A percentile compares a stretch with the other conserved stretches of the same genome.
phyloP scores from a whole-genome alignment of 2,329 filamentous ascomycete genomes.

The Pyricularia sp. region DNA sequence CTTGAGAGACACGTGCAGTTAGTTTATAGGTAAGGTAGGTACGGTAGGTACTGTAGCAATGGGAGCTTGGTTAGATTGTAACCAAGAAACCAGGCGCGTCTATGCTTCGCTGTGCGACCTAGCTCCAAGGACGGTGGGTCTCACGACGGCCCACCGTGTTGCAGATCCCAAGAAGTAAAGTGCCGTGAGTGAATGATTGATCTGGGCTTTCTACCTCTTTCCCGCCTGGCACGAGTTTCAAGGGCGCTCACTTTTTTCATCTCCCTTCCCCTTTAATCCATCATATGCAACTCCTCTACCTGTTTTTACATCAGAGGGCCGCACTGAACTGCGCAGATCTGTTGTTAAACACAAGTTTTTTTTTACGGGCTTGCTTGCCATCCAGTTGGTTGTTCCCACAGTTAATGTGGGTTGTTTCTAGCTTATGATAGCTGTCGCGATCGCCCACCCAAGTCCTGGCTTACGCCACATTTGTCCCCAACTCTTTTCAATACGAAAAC shows the following conservation, averaged over 20 bases:
- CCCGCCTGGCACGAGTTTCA: neutral
- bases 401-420: neutral
- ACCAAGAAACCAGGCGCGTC: neutral
- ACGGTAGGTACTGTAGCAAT: neutral
- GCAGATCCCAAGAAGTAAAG: neutral
- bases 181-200: neutral
- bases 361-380: neutral
- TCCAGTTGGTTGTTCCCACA: neutral
- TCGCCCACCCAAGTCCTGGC: neutral
- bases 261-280: neutral
- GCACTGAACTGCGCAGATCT: neutral
- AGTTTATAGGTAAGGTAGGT: no score
- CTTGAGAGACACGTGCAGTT: no score
- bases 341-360: no score
- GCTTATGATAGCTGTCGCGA: neutral
- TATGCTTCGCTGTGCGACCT: neutral
- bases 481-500: constrained; percentile 2
- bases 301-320: neutral
- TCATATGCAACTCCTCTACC: neutral
- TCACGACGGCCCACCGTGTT: neutral
- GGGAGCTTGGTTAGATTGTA: neutral
- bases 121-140: neutral
- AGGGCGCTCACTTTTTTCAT: neutral
- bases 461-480: neutral
- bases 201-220: neutral